These are phyloP conservation scores for Exophiala phaeomuriformis DNA, from an alignment of 2,329 filamentous ascomycete species.

Conservation along the genomic window DNA sequence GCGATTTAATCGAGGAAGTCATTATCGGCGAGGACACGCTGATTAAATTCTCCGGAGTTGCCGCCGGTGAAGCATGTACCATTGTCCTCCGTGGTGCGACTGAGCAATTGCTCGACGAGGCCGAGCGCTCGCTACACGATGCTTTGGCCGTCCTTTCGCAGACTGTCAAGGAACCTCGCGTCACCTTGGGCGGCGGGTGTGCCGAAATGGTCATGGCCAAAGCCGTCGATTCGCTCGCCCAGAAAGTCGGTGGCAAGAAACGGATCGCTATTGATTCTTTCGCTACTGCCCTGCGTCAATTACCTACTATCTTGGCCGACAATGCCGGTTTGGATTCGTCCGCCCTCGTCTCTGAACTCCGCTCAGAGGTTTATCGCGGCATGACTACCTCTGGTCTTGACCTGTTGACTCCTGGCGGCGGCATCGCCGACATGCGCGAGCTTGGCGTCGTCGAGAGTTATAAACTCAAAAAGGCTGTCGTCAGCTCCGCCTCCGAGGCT, in stretches of 20 bases:
- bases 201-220: constrained; percentile 99
- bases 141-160: constrained; percentile 93
- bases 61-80: constrained; percentile 88
- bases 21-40: constrained; percentile 97
- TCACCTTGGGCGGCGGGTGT: constrained; percentile 89
- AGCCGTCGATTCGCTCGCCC: constrained; percentile 86
- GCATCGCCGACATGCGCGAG: constrained; percentile 92
- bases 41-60: constrained; percentile 95
- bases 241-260: constrained; percentile 94
- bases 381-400: constrained; percentile 89
- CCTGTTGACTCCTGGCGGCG: constrained; percentile 78
- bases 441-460: constrained; percentile 94
- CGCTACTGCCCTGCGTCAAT: constrained; percentile 77
- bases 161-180: constrained; percentile 88
- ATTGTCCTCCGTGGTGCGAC: constrained; percentile 94
- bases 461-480: constrained; percentile 97
- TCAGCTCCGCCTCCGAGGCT: constrained; percentile 90
- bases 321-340: constrained; percentile 95
- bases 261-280: constrained; percentile 89
- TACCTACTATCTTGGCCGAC: constrained; percentile 94
- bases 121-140: constrained; percentile 91
- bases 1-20: constrained; percentile 92
- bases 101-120: constrained; percentile 93
- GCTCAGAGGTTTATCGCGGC: constrained; percentile 91
- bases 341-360: constrained; percentile 81